Evolutionary conservation across 805 yeast genomes (phyloP), one percentile per base, ranked within the genome.

Genomic region (Kluyveromyces nonfermentans): DNA sequence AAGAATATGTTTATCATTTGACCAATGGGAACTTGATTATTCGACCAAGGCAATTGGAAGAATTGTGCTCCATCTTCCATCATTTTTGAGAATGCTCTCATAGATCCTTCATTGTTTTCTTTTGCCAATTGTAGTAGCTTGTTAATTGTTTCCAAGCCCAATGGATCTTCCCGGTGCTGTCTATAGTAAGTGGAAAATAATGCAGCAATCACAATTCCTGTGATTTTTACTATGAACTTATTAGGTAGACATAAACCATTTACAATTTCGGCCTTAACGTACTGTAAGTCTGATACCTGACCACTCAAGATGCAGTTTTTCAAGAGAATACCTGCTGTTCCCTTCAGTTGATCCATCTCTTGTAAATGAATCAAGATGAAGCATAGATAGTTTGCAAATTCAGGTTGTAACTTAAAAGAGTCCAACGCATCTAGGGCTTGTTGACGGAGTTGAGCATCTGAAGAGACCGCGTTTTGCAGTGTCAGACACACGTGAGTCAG

Each of bases 171-270:
- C 37, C 68, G 53, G 43, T 62, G 57, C 35, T 59, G 60, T 44
- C 65, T 55, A 47, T 57, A 63, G 44, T 64, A 64, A 8, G 77
- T 69, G 2, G 83, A 71, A 52, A 88, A 83, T 25, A 93, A 64
- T 0, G 96, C 74, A 2, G 97, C 85, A 42, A 90, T 79, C 40
- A 88, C 95, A 56, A 82, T 88, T 33, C 97, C 96, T 5, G 96
- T 82, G 47, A 90, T 85, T 57, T 85, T 87, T 48, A 95, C 74
- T 22, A 90, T 84, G 51, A 85, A 67, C 16, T 44, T 32, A 41
- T 52, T 55, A 2, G 57, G 45, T 21, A 59, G 52, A 34, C 56
- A 54, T 16, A 63, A 47, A 17, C 87, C 70, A 49, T 62, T 54
- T 51, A 69, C 50, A 19, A 73, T 63, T 43, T 65, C 54, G n/a